phyloP scores from a whole-genome alignment of 176 grass and related monocot genomes.

The Saccharum officinarum region DNA sequence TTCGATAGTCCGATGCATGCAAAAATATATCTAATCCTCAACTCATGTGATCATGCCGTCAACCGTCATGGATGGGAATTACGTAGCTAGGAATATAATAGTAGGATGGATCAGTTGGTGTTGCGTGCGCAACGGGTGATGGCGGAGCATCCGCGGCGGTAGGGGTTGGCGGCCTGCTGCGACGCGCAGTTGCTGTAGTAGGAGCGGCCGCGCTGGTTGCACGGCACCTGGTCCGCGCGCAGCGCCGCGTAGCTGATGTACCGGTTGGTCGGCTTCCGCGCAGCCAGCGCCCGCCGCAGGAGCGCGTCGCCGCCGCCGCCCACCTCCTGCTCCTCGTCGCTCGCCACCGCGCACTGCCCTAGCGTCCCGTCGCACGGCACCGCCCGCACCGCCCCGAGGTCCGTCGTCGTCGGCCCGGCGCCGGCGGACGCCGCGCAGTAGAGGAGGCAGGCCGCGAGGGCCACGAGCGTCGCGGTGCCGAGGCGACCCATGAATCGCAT shows the following conservation, averaged over 20 bases:
- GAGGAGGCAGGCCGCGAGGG: background rate
- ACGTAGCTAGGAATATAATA: no score
- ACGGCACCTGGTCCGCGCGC: conserved; percentile 56
- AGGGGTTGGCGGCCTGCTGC: conserved; percentile 49
- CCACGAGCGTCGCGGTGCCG: background rate
- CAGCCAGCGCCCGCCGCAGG: conserved; percentile 12
- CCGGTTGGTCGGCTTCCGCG: conserved; percentile 11
- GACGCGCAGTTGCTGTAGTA: conserved; percentile 78
- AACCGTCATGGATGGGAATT: no score
- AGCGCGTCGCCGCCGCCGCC: background rate
- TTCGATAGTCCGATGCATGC: background rate
- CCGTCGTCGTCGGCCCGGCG: background rate
- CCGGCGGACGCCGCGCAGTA: background rate
- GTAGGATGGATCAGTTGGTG: conserved; percentile 18
- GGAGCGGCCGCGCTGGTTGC: conserved; percentile 58
- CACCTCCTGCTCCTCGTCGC: conserved; percentile 1
- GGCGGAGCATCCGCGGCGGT: conserved; percentile 65
- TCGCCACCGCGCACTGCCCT: conserved; percentile 22
- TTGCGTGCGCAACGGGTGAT: conserved; percentile 70
- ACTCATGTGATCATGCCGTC: no score
- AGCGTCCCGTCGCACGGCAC: conserved; percentile 4
- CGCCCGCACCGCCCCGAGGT: background rate
- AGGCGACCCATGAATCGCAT: background rate
- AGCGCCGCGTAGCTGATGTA: conserved; percentile 64
- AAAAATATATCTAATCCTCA: background rate